A percentile compares a stretch with the other conserved stretches of the same genome.
phyloP scores from a whole-genome alignment of 441 rosid genomes.

The Populus hybrid region DNA sequence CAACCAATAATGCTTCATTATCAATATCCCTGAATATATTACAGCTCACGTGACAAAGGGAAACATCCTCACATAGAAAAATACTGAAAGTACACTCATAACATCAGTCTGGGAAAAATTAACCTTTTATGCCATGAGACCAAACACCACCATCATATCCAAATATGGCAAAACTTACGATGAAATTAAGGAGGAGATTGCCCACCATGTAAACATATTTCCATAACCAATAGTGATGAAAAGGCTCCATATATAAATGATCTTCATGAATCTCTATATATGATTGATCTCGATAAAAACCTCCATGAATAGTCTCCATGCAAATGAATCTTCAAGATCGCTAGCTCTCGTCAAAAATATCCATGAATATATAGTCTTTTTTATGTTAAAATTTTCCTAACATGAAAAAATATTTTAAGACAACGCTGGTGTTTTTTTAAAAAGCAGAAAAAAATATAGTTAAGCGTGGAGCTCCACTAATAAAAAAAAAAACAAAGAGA shows the following conservation, averaged over 20 bases:
- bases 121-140: not conserved
- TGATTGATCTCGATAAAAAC: too few species aligned
- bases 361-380: too few species aligned
- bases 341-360: too few species aligned
- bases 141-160: not conserved
- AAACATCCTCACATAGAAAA: not conserved
- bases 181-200: too few species aligned
- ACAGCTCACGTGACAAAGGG: not conserved
- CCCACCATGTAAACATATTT: not conserved
- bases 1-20: not conserved
- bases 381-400: too few species aligned
- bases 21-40: not conserved
- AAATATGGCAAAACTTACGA: too few species aligned
- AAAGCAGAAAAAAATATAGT: conserved; percentile 11
- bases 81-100: not conserved
- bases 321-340: too few species aligned
- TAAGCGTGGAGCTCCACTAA: conserved; percentile 68
- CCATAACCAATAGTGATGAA: not conserved
- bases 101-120: not conserved
- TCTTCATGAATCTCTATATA: too few species aligned
- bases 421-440: too few species aligned
- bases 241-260: too few species aligned
- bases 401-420: too few species aligned
- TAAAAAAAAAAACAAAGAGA: conserved; percentile 7
- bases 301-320: too few species aligned